Evolutionary conservation across 1,139 yeast genomes (phyloP).

Genomic region (Scheffersomyces segobiensis): DNA sequence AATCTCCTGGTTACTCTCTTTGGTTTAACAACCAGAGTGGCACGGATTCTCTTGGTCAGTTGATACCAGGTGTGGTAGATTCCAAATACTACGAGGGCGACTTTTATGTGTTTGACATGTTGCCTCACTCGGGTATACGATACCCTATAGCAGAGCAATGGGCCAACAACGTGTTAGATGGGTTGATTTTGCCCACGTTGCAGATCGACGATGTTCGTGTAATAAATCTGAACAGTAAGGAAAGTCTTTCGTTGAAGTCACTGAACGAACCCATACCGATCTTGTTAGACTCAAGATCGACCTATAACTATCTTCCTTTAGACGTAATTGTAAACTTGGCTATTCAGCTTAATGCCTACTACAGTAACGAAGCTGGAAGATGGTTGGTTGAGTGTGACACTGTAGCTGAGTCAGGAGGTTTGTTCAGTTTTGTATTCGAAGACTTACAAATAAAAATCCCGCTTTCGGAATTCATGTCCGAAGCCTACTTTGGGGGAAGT

Average conservation of each 20-base stretch:
- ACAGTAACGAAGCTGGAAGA: conserved; percentile 44
- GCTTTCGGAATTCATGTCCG: conserved; percentile 47
- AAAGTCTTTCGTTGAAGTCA: conserved; percentile 32
- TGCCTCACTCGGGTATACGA: conserved; percentile 42
- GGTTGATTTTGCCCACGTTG: conserved; percentile 49
- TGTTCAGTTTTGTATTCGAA: conserved; percentile 56
- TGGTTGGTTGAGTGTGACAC: conserved; percentile 75
- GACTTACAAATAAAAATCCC: conserved; percentile 56
- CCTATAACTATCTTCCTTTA: conserved; percentile 59
- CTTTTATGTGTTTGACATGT: conserved; percentile 47
- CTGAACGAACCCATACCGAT: conserved; percentile 51
- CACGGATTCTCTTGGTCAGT: conserved; percentile 29
- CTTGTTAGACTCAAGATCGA: conserved; percentile 58
- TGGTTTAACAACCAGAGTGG: conserved; percentile 34
- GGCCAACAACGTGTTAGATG: not conserved
- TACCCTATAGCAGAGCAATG: conserved; percentile 17
- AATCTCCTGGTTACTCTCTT: conserved; percentile 56
- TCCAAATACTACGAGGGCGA: conserved; percentile 45
- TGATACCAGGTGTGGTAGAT: conserved; percentile 65
- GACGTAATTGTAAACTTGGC: conserved; percentile 64
- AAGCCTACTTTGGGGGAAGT: conserved; percentile 32
- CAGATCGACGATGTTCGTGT: conserved; percentile 57
- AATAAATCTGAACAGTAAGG: conserved; percentile 39
- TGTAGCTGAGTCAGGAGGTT: conserved; percentile 41
- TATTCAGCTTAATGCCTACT: conserved; percentile 72